These are phyloP conservation scores for Blastobotrys mokoenaii DNA, from an alignment of 805 yeast genomes.

Conservation along the genomic window DNA sequence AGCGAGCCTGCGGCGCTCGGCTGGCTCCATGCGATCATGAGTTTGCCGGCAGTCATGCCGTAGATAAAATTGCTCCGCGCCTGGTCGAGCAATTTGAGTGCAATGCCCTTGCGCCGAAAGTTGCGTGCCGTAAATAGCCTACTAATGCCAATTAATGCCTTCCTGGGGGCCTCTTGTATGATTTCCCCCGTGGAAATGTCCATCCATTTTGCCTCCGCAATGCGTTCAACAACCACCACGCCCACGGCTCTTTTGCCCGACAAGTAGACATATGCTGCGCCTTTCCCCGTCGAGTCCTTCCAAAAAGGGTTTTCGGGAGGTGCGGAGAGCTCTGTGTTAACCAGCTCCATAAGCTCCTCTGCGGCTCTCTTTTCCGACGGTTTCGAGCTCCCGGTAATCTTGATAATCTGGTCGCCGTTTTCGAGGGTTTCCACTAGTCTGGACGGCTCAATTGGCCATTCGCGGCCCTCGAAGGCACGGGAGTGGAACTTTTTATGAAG, in stretches of 20 bases:
- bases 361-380: conserved; percentile 22
- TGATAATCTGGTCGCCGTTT: conserved; percentile 17
- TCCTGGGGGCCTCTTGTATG: conserved; percentile 26
- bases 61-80: conserved; percentile 36
- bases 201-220: conserved; percentile 14
- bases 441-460: conserved; percentile 28
- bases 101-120: conserved; percentile 40
- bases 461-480: conserved; percentile 35
- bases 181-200: conserved; percentile 34
- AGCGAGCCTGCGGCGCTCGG: conserved; percentile 48
- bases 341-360: conserved; percentile 34
- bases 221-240: conserved; percentile 19
- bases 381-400: conserved; percentile 19
- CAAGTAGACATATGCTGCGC: conserved; percentile 34
- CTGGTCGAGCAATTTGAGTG: conserved; percentile 30
- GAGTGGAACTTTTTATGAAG: conserved; percentile 42
- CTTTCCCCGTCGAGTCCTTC: conserved; percentile 17
- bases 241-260: conserved; percentile 22
- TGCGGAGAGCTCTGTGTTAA: conserved; percentile 45
- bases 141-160: conserved; percentile 33
- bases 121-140: conserved; percentile 30
- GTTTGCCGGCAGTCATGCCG: conserved; percentile 34
- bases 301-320: conserved; percentile 28
- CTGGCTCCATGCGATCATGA: conserved; percentile 49
- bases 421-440: conserved; percentile 1